Conservation (phyloP, 225 moss, liverwort and hornwort species). For the Lunularia cruciata region DNA sequence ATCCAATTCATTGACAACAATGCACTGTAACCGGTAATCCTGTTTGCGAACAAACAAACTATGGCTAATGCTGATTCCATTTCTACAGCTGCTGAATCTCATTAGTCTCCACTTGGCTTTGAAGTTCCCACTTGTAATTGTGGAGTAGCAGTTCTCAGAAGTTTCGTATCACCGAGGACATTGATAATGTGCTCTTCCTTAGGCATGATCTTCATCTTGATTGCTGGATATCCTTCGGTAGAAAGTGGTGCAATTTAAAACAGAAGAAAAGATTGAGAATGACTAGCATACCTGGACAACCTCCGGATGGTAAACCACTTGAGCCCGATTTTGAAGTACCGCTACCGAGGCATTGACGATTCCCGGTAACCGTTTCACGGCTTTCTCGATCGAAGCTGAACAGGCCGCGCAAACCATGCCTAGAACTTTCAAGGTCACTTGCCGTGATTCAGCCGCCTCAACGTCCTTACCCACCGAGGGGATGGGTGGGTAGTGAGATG, state of each 20-base stretch:
- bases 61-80: no score
- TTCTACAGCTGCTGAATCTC: no score
- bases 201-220: conserved; percentile 11
- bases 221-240: background rate
- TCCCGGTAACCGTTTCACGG: conserved; percentile 84
- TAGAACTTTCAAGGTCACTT: conserved; percentile 67
- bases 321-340: conserved; percentile 79
- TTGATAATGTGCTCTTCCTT: conserved; percentile 12
- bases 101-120: no score
- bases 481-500: conserved; percentile 79
- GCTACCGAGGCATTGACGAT: conserved; percentile 90
- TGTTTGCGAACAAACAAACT: no score
- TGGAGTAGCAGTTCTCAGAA: no score
- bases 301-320: conserved; percentile 77
- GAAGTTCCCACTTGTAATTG: no score
- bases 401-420: conserved; percentile 98
- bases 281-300: conserved; percentile 65
- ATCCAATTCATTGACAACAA: no score
- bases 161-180: no score
- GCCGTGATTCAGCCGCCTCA: conserved; percentile 54
- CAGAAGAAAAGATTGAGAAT: no score
- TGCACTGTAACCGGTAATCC: no score
- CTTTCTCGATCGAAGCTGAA: conserved; percentile 90
- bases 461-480: conserved; percentile 44
- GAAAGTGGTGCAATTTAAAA: no score